Percentiles rank a stretch among this genome's conserved stretches.
phyloP scores from a whole-genome alignment of 768 basidiomycete genomes.

The Gyrodon lividus region DNA sequence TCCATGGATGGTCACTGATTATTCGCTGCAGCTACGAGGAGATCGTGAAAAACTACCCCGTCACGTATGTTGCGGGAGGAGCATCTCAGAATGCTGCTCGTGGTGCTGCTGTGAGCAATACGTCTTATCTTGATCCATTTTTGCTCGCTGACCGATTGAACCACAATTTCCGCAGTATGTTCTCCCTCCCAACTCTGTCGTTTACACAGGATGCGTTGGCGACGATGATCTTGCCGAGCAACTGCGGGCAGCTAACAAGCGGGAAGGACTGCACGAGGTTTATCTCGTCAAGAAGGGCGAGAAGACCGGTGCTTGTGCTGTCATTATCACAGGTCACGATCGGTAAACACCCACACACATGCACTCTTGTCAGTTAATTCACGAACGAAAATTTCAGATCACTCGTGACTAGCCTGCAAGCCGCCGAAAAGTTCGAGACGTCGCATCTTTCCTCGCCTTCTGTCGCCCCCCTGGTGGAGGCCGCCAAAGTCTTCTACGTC shows the following conservation, averaged over 20 bases:
- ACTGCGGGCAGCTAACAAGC: constrained; percentile 84
- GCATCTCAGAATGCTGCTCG: constrained; percentile 97
- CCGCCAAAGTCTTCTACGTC: constrained; percentile 87
- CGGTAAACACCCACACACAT: constrained; percentile 48
- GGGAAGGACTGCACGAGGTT: constrained; percentile 84
- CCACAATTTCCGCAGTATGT: constrained; percentile 62
- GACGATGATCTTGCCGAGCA: constrained; percentile 90
- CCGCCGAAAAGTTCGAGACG: constrained; percentile 86
- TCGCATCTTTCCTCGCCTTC: constrained; percentile 74
- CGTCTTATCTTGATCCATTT: constrained; percentile 10
- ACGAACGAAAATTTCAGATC: constrained; percentile 49
- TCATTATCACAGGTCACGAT: constrained; percentile 90
- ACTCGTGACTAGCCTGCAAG: constrained; percentile 86
- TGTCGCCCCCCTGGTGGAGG: constrained; percentile 74
- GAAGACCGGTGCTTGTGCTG: constrained; percentile 96
- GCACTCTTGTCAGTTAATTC: constrained; percentile 1
- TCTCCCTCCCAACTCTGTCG: constrained; percentile 83
- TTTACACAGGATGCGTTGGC: constrained; percentile 93
- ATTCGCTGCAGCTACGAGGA: constrained; percentile 75
- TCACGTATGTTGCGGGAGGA: constrained; percentile 94
- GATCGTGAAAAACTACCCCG: constrained; percentile 67
- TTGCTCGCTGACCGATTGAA: constrained; percentile 6
- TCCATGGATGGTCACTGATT: not conserved
- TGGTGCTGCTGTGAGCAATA: constrained; percentile 79
- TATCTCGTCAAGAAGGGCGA: constrained; percentile 87